Percentiles rank a stretch among this genome's conserved stretches.
phyloP scores from a whole-genome alignment of 441 rosid species.

The Syzygium malaccense region DNA sequence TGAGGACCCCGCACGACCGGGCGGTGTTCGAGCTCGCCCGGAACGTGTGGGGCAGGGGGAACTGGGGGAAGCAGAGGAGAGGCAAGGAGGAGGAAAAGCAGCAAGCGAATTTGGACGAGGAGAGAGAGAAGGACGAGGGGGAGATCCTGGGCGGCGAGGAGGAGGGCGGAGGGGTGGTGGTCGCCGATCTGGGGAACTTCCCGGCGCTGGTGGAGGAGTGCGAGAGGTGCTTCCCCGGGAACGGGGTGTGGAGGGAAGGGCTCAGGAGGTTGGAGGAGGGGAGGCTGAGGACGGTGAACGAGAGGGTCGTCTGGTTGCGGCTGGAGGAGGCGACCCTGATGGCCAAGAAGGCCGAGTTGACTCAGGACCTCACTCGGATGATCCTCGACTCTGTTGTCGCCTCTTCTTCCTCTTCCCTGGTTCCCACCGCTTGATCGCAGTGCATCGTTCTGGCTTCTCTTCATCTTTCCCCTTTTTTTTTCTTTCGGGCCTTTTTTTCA shows the following conservation, averaged over 20 bases:
- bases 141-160: not conserved
- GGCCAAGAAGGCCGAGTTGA: conserved; percentile 22
- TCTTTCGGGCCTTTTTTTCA: not conserved
- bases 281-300: conserved; percentile 14
- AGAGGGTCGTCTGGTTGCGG: conserved; percentile 16
- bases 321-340: conserved; percentile 28
- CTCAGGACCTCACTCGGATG: conserved; percentile 10
- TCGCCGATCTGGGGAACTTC: not conserved
- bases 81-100: not conserved
- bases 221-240: not conserved
- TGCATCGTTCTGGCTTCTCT: not conserved
- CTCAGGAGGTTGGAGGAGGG: not conserved
- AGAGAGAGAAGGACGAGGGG: not conserved
- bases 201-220: conserved; percentile 4
- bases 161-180: not conserved
- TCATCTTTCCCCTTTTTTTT: no score
- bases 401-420: not conserved
- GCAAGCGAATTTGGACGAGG: not conserved
- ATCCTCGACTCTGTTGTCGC: not conserved
- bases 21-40: not conserved
- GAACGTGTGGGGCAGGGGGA: conserved; percentile 2
- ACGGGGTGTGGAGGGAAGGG: not conserved
- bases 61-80: not conserved
- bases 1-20: conserved; percentile 2
- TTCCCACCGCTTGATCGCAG: not conserved